Conservation (phyloP, 2,329 filamentous ascomycete species). For the Pseudopithomyces chartarum region DNA sequence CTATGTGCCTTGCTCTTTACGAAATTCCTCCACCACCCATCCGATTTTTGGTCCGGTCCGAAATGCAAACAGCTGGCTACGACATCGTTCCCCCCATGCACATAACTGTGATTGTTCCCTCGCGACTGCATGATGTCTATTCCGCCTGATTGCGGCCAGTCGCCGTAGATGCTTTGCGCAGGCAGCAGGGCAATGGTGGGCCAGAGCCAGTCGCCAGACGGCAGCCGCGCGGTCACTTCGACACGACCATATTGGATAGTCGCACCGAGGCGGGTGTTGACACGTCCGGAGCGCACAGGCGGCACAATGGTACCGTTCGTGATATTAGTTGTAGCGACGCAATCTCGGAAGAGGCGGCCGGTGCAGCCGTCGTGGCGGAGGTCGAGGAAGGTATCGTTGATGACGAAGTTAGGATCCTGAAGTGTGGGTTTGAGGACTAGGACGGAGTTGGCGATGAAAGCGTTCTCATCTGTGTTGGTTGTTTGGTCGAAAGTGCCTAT, state of each 20-base stretch:
- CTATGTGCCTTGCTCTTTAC: conserved; percentile 76
- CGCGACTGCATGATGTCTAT: conserved; percentile 83
- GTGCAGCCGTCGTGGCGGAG: conserved; percentile 72
- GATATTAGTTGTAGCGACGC: conserved; percentile 73
- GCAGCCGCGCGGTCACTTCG: conserved; percentile 78
- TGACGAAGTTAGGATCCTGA: conserved; percentile 69
- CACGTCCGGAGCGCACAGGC: conserved; percentile 76
- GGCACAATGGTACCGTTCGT: conserved; percentile 79
- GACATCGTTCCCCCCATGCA: conserved; percentile 80
- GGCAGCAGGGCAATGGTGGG: conserved; percentile 93
- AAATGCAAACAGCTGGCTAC: conserved; percentile 80
- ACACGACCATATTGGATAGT: conserved; percentile 80
- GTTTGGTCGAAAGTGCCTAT: conserved; percentile 84
- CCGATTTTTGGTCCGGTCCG: conserved; percentile 73
- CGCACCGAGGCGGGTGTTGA: conserved; percentile 73
- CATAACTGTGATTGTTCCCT: conserved; percentile 80
- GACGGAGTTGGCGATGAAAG: conserved; percentile 67
- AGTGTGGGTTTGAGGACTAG: conserved; percentile 79
- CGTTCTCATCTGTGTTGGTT: conserved; percentile 73
- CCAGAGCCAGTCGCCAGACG: conserved; percentile 85
- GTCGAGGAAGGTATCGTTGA: conserved; percentile 70
- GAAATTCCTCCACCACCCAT: conserved; percentile 84
- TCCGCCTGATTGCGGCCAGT: conserved; percentile 80
- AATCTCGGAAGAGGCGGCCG: conserved; percentile 62
- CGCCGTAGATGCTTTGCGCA: conserved; percentile 70